Conservation (phyloP, 192 early-diverging fungal genomes). For the Entomortierella beljakovae region DNA sequence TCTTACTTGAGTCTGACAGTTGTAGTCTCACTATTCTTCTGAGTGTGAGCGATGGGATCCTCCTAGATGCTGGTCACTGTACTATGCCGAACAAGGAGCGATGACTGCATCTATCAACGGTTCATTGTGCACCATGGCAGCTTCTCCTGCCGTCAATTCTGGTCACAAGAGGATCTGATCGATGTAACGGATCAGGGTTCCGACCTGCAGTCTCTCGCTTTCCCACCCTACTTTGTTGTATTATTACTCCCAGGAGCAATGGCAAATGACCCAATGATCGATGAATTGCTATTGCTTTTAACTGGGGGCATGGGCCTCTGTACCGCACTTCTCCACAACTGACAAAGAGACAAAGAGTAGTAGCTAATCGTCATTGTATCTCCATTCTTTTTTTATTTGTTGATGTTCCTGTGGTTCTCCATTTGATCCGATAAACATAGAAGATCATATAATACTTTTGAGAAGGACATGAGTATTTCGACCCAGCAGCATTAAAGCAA, state of each 20-base stretch:
- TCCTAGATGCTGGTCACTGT: too few relatives aligned
- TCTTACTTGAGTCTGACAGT: too few relatives aligned
- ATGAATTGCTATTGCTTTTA: background rate
- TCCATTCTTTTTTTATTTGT: background rate
- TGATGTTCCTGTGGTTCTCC: too few relatives aligned
- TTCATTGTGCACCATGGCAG: background rate
- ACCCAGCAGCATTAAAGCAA: too few relatives aligned
- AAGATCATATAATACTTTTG: too few relatives aligned
- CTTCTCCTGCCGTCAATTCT: background rate
- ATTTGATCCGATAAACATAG: too few relatives aligned
- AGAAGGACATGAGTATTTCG: too few relatives aligned
- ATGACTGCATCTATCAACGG: background rate
- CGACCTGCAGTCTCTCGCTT: background rate
- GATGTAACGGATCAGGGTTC: background rate
- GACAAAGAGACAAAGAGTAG: background rate
- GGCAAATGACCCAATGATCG: background rate
- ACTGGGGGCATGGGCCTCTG: background rate
- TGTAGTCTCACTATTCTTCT: too few relatives aligned
- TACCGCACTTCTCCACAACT: background rate
- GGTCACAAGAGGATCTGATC: constrained; percentile 7
- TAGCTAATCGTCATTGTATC: background rate
- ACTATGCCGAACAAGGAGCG: too few relatives aligned
- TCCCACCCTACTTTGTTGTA: background rate
- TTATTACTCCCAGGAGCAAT: background rate
- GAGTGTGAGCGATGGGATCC: too few relatives aligned